Percentiles rank a stretch among this genome's conserved stretches.
These are phyloP conservation scores for Olyra latifolia DNA, from an alignment of 176 grass and related monocot genomes.

Conservation along the genomic window DNA sequence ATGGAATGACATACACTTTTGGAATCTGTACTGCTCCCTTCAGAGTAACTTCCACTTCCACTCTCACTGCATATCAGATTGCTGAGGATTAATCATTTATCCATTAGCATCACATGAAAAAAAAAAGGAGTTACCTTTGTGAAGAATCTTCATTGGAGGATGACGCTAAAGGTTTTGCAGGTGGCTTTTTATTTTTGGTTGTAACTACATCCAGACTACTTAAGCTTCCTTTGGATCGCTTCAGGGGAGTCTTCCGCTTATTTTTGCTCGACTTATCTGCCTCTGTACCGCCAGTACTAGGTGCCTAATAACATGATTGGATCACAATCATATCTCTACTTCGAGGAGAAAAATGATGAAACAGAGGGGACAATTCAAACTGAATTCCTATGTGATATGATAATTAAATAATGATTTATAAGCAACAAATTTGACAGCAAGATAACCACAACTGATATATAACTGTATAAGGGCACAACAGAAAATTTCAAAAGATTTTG, in stretches of 20 bases:
- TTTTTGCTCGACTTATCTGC: conserved; percentile 54
- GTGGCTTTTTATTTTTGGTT: conserved; percentile 43
- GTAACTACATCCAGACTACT: conserved; percentile 47
- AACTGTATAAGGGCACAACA: neutral
- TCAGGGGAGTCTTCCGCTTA: conserved; percentile 48
- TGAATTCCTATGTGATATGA: neutral
- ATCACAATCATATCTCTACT: conserved; percentile 20
- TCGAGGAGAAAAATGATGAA: conserved; percentile 11
- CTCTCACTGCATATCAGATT: conserved; percentile 52
- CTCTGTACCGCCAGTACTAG: conserved; percentile 49
- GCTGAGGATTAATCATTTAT: conserved; percentile 3
- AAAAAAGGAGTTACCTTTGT: conserved; percentile 48
- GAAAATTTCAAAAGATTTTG: neutral
- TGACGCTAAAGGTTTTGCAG: conserved; percentile 44
- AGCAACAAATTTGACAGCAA: conserved; percentile 20
- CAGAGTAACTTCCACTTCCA: conserved; percentile 56
- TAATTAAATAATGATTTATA: conserved; percentile 18
- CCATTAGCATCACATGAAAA: conserved; percentile 6
- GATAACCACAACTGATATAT: neutral
- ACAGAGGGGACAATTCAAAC: conserved; percentile 4
- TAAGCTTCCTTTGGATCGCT: conserved; percentile 64
- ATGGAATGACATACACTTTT: conserved; percentile 53
- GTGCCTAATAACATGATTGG: conserved; percentile 41
- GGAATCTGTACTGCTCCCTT: conserved; percentile 61
- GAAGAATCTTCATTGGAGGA: conserved; percentile 61